These are phyloP conservation scores for Saccharum officinarum DNA, from an alignment of 176 grass and related monocot genomes.

Conservation along the genomic window DNA sequence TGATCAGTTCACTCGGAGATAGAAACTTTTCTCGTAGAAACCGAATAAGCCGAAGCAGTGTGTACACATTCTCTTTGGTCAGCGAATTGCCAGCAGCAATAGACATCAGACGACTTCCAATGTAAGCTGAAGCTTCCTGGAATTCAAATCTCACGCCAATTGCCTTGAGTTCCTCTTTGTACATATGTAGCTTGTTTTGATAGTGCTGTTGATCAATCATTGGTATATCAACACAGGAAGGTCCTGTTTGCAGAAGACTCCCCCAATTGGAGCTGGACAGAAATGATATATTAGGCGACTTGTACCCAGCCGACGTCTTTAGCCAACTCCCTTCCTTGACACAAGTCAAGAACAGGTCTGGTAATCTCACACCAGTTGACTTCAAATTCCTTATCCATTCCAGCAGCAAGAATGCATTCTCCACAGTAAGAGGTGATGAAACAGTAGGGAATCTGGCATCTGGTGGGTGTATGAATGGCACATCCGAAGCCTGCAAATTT, in stretches of 20 bases:
- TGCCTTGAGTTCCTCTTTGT: conserved; percentile 47
- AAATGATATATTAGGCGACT: conserved; percentile 60
- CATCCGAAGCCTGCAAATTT: conserved; percentile 37
- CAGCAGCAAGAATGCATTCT: conserved; percentile 69
- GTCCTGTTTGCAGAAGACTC: conserved; percentile 46
- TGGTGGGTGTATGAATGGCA: conserved; percentile 62
- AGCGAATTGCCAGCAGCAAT: conserved; percentile 29
- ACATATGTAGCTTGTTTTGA: conserved; percentile 31
- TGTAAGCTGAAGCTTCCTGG: conserved; percentile 43
- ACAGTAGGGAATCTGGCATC: conserved; percentile 43
- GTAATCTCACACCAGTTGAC: neutral
- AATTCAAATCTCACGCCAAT: conserved; percentile 71
- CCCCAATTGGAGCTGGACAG: conserved; percentile 53
- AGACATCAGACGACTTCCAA: conserved; percentile 45
- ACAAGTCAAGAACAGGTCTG: conserved; percentile 44
- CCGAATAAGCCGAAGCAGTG: conserved; percentile 61
- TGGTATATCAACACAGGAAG: conserved; percentile 63
- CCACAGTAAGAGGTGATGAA: conserved; percentile 44
- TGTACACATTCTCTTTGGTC: conserved; percentile 48
- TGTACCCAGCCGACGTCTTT: conserved; percentile 64
- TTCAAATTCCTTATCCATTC: conserved; percentile 60
- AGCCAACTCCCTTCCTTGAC: conserved; percentile 63
- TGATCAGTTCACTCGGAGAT: conserved; percentile 45
- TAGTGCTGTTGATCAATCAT: conserved; percentile 66
- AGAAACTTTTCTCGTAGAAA: conserved; percentile 50